Evolutionary conservation across 768 basidiomycete species (phyloP).

Genomic region (Russula vinacea): DNA sequence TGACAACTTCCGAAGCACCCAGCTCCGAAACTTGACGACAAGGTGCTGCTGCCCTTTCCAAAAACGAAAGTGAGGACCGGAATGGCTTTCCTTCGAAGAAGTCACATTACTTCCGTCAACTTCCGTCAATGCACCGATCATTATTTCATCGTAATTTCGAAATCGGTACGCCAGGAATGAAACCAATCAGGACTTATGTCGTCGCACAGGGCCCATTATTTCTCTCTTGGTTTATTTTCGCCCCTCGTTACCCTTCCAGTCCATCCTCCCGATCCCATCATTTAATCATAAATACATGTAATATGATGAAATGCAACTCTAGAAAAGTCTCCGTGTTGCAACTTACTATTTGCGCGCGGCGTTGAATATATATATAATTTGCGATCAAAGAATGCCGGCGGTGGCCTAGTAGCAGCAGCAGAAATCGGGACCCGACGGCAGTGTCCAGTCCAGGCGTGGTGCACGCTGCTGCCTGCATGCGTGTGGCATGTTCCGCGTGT

Average conservation of each 20-base stretch:
- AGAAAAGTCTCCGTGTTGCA: neutral
- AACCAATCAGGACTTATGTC: neutral
- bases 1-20: neutral
- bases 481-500: neutral
- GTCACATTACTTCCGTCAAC: neutral
- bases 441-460: neutral
- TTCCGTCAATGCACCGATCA: neutral
- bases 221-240: neutral
- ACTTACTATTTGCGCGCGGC: neutral
- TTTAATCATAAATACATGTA: neutral
- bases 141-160: neutral
- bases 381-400: slow-evolving; percentile 2
- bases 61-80: neutral
- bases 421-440: neutral
- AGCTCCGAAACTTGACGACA: slow-evolving; percentile 1
- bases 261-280: neutral
- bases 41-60: neutral
- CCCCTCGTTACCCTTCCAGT: neutral
- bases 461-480: slow-evolving; percentile 4
- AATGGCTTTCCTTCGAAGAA: neutral
- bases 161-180: neutral
- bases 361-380: neutral
- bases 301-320: neutral
- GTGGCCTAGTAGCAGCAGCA: neutral
- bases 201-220: neutral